Conservation (phyloP, 2,329 filamentous ascomycete species). For the Elsinoe perseae region DNA sequence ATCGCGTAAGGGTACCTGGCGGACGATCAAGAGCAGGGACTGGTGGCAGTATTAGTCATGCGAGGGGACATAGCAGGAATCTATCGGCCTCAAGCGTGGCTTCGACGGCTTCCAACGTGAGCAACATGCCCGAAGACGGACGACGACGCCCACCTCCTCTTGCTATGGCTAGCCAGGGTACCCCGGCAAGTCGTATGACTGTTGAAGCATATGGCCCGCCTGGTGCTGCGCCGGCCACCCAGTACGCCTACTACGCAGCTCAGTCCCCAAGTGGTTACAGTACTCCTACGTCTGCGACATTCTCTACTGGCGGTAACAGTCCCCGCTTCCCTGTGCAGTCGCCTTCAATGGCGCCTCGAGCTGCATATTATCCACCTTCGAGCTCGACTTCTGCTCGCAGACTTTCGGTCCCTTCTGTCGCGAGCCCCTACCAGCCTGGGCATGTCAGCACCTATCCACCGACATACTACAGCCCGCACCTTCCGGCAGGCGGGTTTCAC, state of each 20-base stretch:
- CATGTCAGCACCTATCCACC: conserved; percentile 50
- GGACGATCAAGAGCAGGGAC: conserved; percentile 66
- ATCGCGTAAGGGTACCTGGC: conserved; percentile 67
- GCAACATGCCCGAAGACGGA: conserved; percentile 52
- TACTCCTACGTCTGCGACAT: conserved; percentile 77
- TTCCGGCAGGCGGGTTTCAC: conserved; percentile 35
- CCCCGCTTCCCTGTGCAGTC: conserved; percentile 68
- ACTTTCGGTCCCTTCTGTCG: conserved; percentile 71
- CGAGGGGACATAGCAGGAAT: conserved; percentile 73
- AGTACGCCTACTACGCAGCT: conserved; percentile 56
- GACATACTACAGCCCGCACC: conserved; percentile 49
- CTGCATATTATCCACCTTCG: conserved; percentile 22
- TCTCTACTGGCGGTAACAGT: conserved; percentile 67
- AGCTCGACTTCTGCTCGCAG: conserved; percentile 62
- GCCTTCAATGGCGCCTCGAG: conserved; percentile 50
- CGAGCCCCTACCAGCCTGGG: conserved; percentile 61
- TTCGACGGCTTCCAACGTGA: conserved; percentile 63
- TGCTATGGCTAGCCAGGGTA: conserved; percentile 67
- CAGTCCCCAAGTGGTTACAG: conserved; percentile 67
- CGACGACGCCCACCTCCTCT: conserved; percentile 71
- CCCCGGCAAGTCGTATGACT: conserved; percentile 53
- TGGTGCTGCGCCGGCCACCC: conserved; percentile 53
- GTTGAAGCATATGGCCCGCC: conserved; percentile 58
- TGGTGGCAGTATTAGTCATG: conserved; percentile 54
- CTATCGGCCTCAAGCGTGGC: conserved; percentile 81